phyloP scores from a whole-genome alignment of 306 rosid genomes.

The Trifolium repens region DNA sequence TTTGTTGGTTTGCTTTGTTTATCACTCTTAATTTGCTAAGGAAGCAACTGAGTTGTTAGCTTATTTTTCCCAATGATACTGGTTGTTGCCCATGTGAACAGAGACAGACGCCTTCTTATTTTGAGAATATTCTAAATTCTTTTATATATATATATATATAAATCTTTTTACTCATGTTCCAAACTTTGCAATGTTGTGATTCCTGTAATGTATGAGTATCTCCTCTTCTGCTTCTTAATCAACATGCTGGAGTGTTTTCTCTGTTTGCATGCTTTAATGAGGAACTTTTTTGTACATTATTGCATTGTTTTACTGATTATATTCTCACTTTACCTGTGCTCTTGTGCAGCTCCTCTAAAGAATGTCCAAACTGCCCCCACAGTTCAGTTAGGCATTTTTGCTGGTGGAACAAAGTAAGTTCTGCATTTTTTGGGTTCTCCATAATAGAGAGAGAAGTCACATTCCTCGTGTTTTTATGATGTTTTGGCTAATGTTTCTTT shows the following conservation, averaged over 20 bases:
- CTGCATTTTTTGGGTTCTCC: slow-evolving; percentile 40
- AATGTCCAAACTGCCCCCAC: slow-evolving; percentile 74
- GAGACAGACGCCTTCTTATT: slow-evolving; percentile 15
- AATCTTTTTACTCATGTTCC: not conserved
- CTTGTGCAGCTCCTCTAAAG: slow-evolving; percentile 57
- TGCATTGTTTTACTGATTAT: slow-evolving; percentile 27
- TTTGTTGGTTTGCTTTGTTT: not conserved
- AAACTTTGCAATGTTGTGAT: slow-evolving; percentile 23
- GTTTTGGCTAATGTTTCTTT: slow-evolving; percentile 2
- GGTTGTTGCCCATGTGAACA: not conserved
- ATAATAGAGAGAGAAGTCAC: slow-evolving; percentile 18
- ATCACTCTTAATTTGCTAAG: slow-evolving; percentile 18
- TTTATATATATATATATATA: not conserved
- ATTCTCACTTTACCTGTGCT: slow-evolving; percentile 35
- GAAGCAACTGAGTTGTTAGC: slow-evolving; percentile 9
- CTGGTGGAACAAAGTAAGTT: slow-evolving; percentile 97
- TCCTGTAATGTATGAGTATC: slow-evolving; percentile 7
- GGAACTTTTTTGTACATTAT: not conserved
- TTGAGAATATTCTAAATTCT: slow-evolving; percentile 2
- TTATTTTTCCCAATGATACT: not conserved
- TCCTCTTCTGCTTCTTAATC: not conserved
- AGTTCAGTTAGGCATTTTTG: slow-evolving; percentile 85
- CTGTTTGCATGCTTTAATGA: not conserved
- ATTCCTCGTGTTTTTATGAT: slow-evolving; percentile 13
- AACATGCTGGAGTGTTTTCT: slow-evolving; percentile 11